phyloP scores from a whole-genome alignment of 768 basidiomycete genomes.

The Rhizopogon roseolus region DNA sequence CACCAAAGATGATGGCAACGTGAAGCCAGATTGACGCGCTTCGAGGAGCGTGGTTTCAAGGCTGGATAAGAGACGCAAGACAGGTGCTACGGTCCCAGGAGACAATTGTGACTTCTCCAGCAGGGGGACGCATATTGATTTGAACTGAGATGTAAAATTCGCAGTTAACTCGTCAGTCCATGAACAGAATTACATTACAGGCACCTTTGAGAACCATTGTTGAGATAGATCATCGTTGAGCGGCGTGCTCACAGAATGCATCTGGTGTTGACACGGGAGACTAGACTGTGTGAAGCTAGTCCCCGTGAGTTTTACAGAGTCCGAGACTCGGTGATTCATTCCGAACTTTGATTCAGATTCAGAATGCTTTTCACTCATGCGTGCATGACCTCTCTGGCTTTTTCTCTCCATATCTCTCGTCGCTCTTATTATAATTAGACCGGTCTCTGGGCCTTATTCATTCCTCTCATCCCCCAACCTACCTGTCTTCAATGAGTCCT shows the following conservation, averaged over 20 bases:
- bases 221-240: slow-evolving; percentile 18
- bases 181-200: slow-evolving; percentile 1
- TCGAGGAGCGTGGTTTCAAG: slow-evolving; percentile 46
- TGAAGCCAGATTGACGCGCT: slow-evolving; percentile 29
- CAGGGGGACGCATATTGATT: slow-evolving; percentile 76
- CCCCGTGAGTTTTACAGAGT: not conserved
- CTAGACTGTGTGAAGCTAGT: not conserved
- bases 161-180: not conserved
- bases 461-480: not conserved
- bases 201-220: slow-evolving; percentile 35
- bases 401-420: not conserved
- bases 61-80: slow-evolving; percentile 47
- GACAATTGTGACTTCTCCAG: slow-evolving; percentile 65
- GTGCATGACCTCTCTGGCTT: not conserved
- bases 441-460: not conserved
- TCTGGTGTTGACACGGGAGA: not conserved
- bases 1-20: slow-evolving; percentile 56
- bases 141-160: slow-evolving; percentile 34
- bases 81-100: slow-evolving; percentile 43
- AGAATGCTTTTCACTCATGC: not conserved
- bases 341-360: too few relatives aligned
- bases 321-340: not conserved
- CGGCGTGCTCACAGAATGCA: not conserved
- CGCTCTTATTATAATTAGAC: not conserved
- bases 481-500: slow-evolving; percentile 18